phyloP scores from a whole-genome alignment of 2,329 filamentous ascomycete species.

The Hawksworthiomyces lignivorus region DNA sequence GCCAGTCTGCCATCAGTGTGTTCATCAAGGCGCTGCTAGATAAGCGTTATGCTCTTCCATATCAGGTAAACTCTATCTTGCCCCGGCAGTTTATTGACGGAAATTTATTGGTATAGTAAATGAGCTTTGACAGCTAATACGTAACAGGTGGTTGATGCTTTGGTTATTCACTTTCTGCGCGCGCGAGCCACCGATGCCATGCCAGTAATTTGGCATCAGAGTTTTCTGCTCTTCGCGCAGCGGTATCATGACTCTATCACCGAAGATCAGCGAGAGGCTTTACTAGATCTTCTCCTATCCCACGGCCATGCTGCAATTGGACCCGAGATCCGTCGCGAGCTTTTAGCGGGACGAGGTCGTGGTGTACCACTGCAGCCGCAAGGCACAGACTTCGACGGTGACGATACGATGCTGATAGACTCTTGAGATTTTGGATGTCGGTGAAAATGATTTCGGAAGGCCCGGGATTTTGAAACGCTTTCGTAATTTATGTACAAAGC shows the following conservation, averaged over 20 bases:
- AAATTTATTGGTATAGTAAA: not conserved
- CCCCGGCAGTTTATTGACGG: too few relatives aligned
- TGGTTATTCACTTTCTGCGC: constrained; percentile 87
- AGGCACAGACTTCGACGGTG: constrained; percentile 55
- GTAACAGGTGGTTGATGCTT: constrained; percentile 85
- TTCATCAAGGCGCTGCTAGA: constrained; percentile 90
- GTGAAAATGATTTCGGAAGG: too few relatives aligned
- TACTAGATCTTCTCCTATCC: constrained; percentile 77
- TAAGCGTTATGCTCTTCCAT: constrained; percentile 94
- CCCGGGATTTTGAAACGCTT: too few relatives aligned
- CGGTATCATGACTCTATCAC: constrained; percentile 92
- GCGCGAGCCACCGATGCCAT: constrained; percentile 30
- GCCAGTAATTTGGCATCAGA: constrained; percentile 95
- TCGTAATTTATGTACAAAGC: too few relatives aligned
- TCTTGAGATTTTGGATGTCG: too few relatives aligned
- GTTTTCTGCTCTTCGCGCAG: constrained; percentile 83
- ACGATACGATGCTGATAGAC: constrained; percentile 86
- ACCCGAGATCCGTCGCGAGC: constrained; percentile 80
- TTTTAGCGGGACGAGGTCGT: constrained; percentile 79
- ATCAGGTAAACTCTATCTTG: constrained; percentile 53
- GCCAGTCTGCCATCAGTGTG: constrained; percentile 85
- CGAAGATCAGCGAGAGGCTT: constrained; percentile 79
- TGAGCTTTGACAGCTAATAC: constrained; percentile 42
- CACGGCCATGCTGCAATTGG: constrained; percentile 84
- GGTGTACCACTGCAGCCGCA: constrained; percentile 61